Conservation (phyloP, 306 rosid genomes). For the Cajanus cajan region DNA sequence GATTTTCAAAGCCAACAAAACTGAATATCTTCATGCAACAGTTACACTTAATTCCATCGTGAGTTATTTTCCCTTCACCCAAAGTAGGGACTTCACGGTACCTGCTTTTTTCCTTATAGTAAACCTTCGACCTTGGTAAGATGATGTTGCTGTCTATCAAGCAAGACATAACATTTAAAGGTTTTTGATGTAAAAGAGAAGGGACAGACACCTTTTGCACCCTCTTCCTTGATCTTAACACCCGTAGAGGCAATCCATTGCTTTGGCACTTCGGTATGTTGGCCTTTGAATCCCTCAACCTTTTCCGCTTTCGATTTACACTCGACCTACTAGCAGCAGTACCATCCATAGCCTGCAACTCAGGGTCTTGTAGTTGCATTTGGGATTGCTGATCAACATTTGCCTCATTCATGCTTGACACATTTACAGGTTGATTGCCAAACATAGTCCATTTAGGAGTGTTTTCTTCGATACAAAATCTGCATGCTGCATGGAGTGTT, state of each 20-base stretch:
- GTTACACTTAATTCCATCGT: constrained; percentile 73
- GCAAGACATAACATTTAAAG: constrained; percentile 71
- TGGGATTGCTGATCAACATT: constrained; percentile 33
- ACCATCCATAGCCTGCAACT: constrained; percentile 6
- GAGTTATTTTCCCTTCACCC: constrained; percentile 60
- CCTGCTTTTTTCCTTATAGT: constrained; percentile 35
- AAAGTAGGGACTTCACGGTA: not conserved
- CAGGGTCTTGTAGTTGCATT: constrained; percentile 26
- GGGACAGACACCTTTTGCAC: constrained; percentile 49
- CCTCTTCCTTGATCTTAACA: constrained; percentile 56
- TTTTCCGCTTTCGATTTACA: constrained; percentile 32
- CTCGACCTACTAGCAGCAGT: constrained; percentile 27
- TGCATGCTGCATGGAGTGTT: constrained; percentile 53
- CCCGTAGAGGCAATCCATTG: constrained; percentile 28
- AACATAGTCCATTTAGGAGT: constrained; percentile 13
- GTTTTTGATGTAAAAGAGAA: constrained; percentile 46
- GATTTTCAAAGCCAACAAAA: constrained; percentile 52
- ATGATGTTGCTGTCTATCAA: constrained; percentile 69
- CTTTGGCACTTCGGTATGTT: constrained; percentile 30
- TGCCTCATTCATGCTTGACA: constrained; percentile 16
- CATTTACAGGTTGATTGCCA: constrained; percentile 28
- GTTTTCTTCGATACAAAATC: constrained; percentile 32
- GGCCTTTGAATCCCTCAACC: constrained; percentile 26
- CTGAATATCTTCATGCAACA: constrained; percentile 60
- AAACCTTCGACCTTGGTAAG: constrained; percentile 72